A percentile compares a stretch with the other conserved stretches of the same genome.
Evolutionary conservation across 805 yeast species (phyloP).

Genomic region (Candida montana): DNA sequence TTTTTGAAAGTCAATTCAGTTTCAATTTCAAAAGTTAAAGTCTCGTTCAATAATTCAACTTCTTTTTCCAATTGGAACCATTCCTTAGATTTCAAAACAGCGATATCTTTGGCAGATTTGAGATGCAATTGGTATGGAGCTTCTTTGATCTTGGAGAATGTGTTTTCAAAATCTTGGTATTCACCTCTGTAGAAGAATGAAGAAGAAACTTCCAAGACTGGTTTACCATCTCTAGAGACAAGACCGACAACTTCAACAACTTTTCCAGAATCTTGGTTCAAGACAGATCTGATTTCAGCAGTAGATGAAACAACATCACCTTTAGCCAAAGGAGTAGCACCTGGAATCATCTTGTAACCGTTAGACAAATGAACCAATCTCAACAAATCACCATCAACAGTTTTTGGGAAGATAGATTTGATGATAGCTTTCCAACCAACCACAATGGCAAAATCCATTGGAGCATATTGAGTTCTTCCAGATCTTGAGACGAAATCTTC

Average conservation of each 20-base stretch:
- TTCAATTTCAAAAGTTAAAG: slow-evolving; percentile 83
- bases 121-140: slow-evolving; percentile 78
- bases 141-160: slow-evolving; percentile 84
- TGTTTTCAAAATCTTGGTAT: slow-evolving; percentile 82
- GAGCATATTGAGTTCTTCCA: slow-evolving; percentile 82
- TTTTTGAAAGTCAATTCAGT: slow-evolving; percentile 79
- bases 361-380: slow-evolving; percentile 92
- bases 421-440: slow-evolving; percentile 98
- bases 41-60: slow-evolving; percentile 68
- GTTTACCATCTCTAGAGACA: slow-evolving; percentile 63
- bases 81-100: slow-evolving; percentile 90
- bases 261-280: slow-evolving; percentile 90
- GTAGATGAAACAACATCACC: slow-evolving; percentile 80
- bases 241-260: slow-evolving; percentile 94
- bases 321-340: slow-evolving; percentile 81
- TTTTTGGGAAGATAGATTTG: slow-evolving; percentile 95
- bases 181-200: slow-evolving; percentile 95
- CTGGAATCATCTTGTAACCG: slow-evolving; percentile 89
- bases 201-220: slow-evolving; percentile 92
- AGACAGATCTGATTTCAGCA: slow-evolving; percentile 83
- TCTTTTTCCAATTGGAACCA: slow-evolving; percentile 88
- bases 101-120: slow-evolving; percentile 78
- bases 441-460: slow-evolving; percentile 99
- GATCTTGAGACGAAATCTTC: slow-evolving; percentile 91
- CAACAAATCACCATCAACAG: slow-evolving; percentile 93